Conservation (phyloP, 2,329 filamentous ascomycete genomes). For the Diplodia scrobiculata region DNA sequence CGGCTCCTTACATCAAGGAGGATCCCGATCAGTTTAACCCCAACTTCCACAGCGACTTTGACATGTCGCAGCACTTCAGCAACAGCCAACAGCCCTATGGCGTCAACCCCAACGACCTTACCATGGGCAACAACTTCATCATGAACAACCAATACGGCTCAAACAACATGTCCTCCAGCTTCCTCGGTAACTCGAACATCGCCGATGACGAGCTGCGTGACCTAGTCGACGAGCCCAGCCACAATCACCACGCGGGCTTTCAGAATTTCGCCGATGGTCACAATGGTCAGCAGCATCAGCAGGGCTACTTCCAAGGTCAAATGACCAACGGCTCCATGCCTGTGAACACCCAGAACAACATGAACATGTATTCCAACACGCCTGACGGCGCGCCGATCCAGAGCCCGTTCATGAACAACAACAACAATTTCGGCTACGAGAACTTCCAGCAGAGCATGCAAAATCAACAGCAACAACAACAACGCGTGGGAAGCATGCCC, state of each 20-base stretch:
- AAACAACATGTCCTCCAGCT: constrained; percentile 66
- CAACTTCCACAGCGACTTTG: constrained; percentile 53
- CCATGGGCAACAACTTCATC: constrained; percentile 64
- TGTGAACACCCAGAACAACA: constrained; percentile 57
- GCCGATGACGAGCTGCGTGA: constrained; percentile 88
- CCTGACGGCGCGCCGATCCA: constrained; percentile 90
- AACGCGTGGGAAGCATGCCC: constrained; percentile 36
- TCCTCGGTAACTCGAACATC: constrained; percentile 76
- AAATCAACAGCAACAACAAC: neutral
- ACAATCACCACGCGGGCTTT: constrained; percentile 37
- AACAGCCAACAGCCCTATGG: constrained; percentile 49
- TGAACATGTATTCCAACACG: constrained; percentile 84
- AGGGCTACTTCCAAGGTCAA: constrained; percentile 51
- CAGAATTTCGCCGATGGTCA: constrained; percentile 61
- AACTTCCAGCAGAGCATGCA: constrained; percentile 50
- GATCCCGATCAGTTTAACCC: constrained; percentile 63
- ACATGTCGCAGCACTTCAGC: constrained; percentile 55
- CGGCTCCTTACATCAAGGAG: constrained; percentile 67
- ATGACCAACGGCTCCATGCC: constrained; percentile 49
- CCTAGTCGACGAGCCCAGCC: constrained; percentile 54
- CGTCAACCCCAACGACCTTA: constrained; percentile 83
- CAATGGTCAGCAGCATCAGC: constrained; percentile 57
- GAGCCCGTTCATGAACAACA: constrained; percentile 76
- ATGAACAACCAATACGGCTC: constrained; percentile 60
- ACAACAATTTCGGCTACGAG: constrained; percentile 74